Base-by-base conservation (phyloP, 345 rosid species). In the Erysimum cheiranthoides region DNA sequence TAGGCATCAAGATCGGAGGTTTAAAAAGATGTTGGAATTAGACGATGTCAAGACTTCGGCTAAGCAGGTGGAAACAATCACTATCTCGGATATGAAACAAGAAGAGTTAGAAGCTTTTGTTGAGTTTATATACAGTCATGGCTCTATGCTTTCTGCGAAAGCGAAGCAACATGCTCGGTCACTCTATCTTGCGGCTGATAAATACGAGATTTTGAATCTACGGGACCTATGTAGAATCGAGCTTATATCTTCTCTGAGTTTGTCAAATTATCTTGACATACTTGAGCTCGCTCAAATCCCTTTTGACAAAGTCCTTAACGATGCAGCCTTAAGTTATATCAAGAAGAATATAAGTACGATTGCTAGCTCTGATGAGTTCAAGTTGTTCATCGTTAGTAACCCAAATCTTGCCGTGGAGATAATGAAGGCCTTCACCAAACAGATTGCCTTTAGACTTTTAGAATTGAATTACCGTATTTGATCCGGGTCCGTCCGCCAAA, bases 381-480 rank as follows among this genome's bases (percentile, higher is more conserved):
- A 18, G 54, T 18, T 49, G 54, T 49, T 49, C 12, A 28, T 49
- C 6, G 54, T 12, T 0, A 18, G 28, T 8, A 49, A 27, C 34
- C 58, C 58, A 52, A 27, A 52, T 52, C 58, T 52, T 52, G n/a
- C 58, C 4, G 32, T 52, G n/a, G 32, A 52, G 34, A 27, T 52
- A 11, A 27, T 11, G 32, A 52, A 52, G n/a, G n/a, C 25, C 25
- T 21, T 21, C 25, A n/a, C n/a, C n/a, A n/a, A n/a, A n/a, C n/a
- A n/a, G n/a, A n/a, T n/a, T n/a, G n/a, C n/a, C n/a, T n/a, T n/a
- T n/a, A n/a, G n/a, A n/a, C n/a, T n/a, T n/a, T n/a, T n/a, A n/a
- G n/a, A n/a, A n/a, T n/a, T n/a, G n/a, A n/a, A n/a, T n/a, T n/a
- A n/a, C n/a, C n/a, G n/a, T n/a, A n/a, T n/a, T n/a, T n/a, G n/a